Evolutionary conservation across 352 stramenopile genomes (phyloP).

Genomic region (Pythium inflatum): DNA sequence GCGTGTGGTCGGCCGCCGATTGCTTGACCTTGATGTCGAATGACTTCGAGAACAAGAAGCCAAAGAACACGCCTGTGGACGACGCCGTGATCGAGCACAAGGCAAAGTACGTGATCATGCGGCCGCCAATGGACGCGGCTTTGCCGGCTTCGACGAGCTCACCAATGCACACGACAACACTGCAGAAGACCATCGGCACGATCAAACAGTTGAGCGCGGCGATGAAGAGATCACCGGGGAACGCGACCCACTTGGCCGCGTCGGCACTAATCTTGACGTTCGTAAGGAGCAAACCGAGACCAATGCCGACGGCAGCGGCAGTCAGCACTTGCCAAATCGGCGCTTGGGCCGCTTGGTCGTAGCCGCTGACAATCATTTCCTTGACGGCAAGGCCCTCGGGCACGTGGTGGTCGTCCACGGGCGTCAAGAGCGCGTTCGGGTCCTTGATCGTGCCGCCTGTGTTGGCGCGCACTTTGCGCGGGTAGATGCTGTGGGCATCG

Average conservation of each 20-base stretch:
- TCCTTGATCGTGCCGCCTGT: conserved; percentile 18
- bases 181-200: conserved; percentile 75
- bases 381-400: conserved; percentile 43
- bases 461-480: conserved; percentile 19
- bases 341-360: conserved; percentile 49
- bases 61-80: conserved; percentile 46
- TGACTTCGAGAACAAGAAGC: conserved; percentile 44
- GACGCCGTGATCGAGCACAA: conserved; percentile 57
- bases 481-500: conserved; percentile 24
- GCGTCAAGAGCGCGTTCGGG: conserved; percentile 14
- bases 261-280: conserved; percentile 43
- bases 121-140: conserved; percentile 51
- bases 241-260: conserved; percentile 54
- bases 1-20: background rate
- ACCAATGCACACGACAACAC: conserved; percentile 61
- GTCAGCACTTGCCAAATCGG: conserved; percentile 57
- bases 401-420: conserved; percentile 15
- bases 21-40: conserved; percentile 21
- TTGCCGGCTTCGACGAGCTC: conserved; percentile 68
- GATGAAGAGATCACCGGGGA: conserved; percentile 72
- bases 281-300: conserved; percentile 51
- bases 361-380: conserved; percentile 56
- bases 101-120: conserved; percentile 54
- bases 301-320: conserved; percentile 51
- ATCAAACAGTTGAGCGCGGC: conserved; percentile 69